Conservation (phyloP, 768 basidiomycete genomes). For the Fomitopsis pulvina region DNA sequence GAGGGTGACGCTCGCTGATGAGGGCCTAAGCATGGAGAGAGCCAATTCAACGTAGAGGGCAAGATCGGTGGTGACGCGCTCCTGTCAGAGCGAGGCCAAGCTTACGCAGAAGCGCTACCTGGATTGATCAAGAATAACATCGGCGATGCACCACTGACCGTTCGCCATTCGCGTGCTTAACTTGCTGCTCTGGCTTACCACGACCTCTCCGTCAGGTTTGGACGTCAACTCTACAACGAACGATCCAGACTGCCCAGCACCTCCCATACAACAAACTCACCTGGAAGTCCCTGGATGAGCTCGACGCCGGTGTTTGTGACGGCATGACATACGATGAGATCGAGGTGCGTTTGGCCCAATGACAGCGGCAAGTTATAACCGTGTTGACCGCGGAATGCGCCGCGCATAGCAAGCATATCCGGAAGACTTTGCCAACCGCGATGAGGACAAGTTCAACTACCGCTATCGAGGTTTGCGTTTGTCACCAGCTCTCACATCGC, state of each 20-base stretch:
- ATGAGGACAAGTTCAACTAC: constrained; percentile 99
- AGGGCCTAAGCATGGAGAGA: constrained; percentile 82
- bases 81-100: constrained; percentile 75
- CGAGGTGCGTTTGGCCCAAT: constrained; percentile 46
- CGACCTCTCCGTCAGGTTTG: constrained; percentile 62
- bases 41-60: constrained; percentile 92
- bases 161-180: constrained; percentile 24
- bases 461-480: constrained; percentile 66
- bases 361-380: background rate
- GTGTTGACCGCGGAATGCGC: background rate
- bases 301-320: constrained; percentile 98
- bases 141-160: constrained; percentile 82
- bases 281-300: constrained; percentile 97
- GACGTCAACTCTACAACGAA: constrained; percentile 96
- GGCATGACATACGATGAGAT: constrained; percentile 99
- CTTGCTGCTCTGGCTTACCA: background rate
- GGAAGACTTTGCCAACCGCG: constrained; percentile 96
- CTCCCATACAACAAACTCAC: constrained; percentile 89
- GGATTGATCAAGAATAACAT: constrained; percentile 85
- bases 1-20: background rate
- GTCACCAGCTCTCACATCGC: background rate
- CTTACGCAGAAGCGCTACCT: constrained; percentile 84
- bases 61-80: constrained; percentile 97
- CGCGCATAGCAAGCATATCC: constrained; percentile 76
- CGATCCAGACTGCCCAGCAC: constrained; percentile 80